Evolutionary conservation across 2,329 filamentous ascomycete species (phyloP), one percentile per base, ranked within the genome.

Genomic region (Colletotrichum endophyticum): DNA sequence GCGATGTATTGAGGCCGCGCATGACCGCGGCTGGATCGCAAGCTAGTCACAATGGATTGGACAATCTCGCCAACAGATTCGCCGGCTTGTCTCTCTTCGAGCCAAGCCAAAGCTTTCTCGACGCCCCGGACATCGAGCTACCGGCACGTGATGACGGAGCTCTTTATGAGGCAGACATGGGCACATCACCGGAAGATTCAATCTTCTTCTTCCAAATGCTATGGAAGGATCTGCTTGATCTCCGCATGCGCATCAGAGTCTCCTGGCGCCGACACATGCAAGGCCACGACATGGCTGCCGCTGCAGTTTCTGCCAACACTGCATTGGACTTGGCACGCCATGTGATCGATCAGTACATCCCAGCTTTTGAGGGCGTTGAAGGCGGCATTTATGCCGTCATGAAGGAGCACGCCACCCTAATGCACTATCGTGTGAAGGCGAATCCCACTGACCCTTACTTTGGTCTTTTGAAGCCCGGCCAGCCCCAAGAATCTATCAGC

Each of bases 241-340:
- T 86, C 25, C 79, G 84, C 59, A 63, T 70, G 3, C 77, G 72
- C 7, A 77, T 86, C 8, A 28, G 66, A 28, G 80, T 78, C 74
- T 80, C 85, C 32, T 86, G 85, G 85, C 70, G 66, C 3, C 79
- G 78, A 36, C 82, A 83, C 64, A 73, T 72, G 15, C 62, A 62
- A 7, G 80, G 79, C 5, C 2, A 36, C 9, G 83, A 86, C 27
- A 73, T 85, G 3, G 78, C 78, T 6, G 80, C 82, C 8, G 82
- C 81, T 2, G 83, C 85, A n/a, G 72, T 86, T 25, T 80, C 84
- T 0, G 84, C 85, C 11, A 84, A 87, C 59, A 85, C 84, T 4
- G 84, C 82, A 13, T 80, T 85, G 19, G 79, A 81, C 13, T 78
- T 87, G 2, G 84, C 82, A 2, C 80, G 82, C 4, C 77, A 79